Evolutionary conservation across 768 basidiomycete genomes (phyloP).

Genomic region (Dioszegia aurantiaca): DNA sequence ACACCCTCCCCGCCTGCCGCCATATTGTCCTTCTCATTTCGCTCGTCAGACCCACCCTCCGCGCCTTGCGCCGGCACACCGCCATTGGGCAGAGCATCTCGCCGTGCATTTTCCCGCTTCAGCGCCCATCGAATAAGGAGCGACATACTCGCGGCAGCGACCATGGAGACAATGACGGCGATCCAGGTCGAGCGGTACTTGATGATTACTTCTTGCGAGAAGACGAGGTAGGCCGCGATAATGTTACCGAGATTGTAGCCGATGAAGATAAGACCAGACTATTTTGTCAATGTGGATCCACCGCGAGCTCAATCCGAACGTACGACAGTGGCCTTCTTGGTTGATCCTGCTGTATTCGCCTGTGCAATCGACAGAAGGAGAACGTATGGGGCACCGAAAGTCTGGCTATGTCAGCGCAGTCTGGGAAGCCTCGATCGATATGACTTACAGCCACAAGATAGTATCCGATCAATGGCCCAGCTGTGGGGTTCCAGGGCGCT

Average conservation of each 20-base stretch:
- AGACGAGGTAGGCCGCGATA: constrained; percentile 51
- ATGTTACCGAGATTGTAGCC: constrained; percentile 32
- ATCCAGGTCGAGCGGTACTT: constrained; percentile 54
- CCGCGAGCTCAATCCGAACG: constrained; percentile 41
- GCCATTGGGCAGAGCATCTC: constrained; percentile 11
- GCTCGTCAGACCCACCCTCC: background rate
- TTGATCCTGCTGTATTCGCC: constrained; percentile 50
- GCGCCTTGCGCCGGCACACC: background rate
- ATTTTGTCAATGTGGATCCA: constrained; percentile 33
- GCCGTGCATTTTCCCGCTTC: constrained; percentile 37
- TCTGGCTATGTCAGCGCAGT: constrained; percentile 6
- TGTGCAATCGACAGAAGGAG: constrained; percentile 46
- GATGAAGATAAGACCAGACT: constrained; percentile 47
- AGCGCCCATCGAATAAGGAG: constrained; percentile 35
- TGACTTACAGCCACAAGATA: constrained; percentile 43
- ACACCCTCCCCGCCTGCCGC: constrained; percentile 5
- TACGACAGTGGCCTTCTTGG: constrained; percentile 49
- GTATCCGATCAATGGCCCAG: constrained; percentile 51
- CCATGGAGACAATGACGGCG: constrained; percentile 49
- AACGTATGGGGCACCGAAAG: constrained; percentile 53
- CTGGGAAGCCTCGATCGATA: background rate
- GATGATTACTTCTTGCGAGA: constrained; percentile 37
- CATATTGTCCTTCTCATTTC: constrained; percentile 9
- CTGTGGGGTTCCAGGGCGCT: constrained; percentile 47
- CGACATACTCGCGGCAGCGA: constrained; percentile 28